Evolutionary conservation across 2,329 filamentous ascomycete species (phyloP), one percentile per base, ranked within the genome.

Genomic region (Colletotrichum sojae): DNA sequence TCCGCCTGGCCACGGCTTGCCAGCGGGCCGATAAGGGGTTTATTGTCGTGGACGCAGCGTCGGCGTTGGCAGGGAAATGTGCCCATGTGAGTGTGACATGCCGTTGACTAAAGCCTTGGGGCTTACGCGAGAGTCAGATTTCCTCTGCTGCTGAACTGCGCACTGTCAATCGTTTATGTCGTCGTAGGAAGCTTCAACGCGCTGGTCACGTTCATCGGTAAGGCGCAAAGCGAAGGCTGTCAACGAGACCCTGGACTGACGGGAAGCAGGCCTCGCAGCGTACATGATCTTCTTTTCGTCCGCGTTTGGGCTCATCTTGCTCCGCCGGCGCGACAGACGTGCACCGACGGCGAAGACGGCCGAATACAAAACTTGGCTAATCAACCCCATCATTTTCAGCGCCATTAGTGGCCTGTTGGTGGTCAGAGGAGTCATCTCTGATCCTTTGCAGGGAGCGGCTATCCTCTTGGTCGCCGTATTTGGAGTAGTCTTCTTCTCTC

Each of bases 381-480:
- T 71, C 46, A 75, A 76, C 51, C 73, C 73, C 59, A 63, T 76
- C 45, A 73, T 76, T 46, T 75, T 78, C 65, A 73, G 69, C 52
- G 70, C 70, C 48, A 71, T 74, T 39, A 77, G 74, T 63, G 70
- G 68, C 36, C 57, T 76, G 67, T 65, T 76, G 67, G 74, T 77
- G 31, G 62, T 75, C 53, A 73, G 75, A 71, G 78, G 74, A 69
- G 63, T 72, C 48, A 71, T 75, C 39, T 73, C 70, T 63, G 73
- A 74, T 70, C 75, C 73, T 58, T 70, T 76, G 55, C 76, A 77
- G 69, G 74, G 73, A 64, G 73, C 75, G 48, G 66, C 70, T 52
- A 76, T 78, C 56, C 27, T 77, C 58, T 73, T 73, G 55, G 75
- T 75, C 71, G 73, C 73, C 63, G 53, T 72, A 10, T 67, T 75